phyloP scores from a whole-genome alignment of 2,329 filamentous ascomycete species.

The Fusarium annulatum region DNA sequence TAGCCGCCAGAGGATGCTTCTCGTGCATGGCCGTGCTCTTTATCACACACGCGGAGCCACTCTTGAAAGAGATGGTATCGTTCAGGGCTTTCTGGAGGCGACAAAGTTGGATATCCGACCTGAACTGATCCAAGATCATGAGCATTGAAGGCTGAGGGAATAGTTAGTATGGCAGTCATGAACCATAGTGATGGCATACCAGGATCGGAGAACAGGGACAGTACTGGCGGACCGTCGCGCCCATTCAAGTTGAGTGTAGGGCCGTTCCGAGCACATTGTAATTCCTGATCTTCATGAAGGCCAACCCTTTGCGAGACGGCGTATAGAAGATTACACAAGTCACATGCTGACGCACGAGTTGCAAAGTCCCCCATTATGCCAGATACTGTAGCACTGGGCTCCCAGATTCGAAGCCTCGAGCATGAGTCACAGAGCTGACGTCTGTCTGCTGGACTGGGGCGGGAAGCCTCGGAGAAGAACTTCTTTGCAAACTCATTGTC shows the following conservation, averaged over 20 bases:
- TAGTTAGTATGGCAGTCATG: neutral
- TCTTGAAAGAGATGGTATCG: neutral
- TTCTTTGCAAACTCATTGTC: neutral
- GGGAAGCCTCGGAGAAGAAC: neutral
- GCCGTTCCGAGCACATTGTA: neutral
- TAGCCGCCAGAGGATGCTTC: neutral
- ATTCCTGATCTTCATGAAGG: neutral
- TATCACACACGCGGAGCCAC: neutral
- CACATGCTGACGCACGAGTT: neutral
- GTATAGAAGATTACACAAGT: neutral
- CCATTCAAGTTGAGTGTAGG: neutral
- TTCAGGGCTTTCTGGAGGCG: neutral
- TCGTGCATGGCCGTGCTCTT: neutral
- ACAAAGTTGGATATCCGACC: neutral
- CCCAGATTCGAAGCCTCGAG: neutral
- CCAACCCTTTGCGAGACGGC: neutral
- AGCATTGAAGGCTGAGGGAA: accelerated
- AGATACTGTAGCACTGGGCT: neutral
- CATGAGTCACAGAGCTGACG: neutral
- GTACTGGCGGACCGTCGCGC: neutral
- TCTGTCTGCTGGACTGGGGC: accelerated
- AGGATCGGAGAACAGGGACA: neutral
- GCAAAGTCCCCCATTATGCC: neutral
- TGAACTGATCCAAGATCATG: neutral
- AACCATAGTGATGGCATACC: neutral